These are phyloP conservation scores for Triticum turgidum DNA, from an alignment of 176 grass and related monocot species.

Conservation along the genomic window DNA sequence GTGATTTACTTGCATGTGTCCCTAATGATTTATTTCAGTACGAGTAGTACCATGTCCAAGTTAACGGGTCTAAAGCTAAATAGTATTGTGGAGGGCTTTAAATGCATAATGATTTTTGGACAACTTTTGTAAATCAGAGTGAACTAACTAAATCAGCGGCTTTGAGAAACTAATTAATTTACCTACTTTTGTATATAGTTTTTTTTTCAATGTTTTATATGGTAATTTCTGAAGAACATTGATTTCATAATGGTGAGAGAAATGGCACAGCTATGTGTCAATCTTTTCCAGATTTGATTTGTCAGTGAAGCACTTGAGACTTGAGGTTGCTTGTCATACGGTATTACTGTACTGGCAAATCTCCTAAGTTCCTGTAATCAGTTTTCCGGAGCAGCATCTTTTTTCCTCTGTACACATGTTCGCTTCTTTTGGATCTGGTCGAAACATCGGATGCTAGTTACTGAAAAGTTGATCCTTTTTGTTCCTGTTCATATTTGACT, in stretches of 20 bases:
- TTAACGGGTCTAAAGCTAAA: conserved; percentile 7
- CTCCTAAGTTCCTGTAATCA: not conserved
- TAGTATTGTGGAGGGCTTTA: not conserved
- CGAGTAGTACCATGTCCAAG: not conserved
- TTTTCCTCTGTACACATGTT: not conserved
- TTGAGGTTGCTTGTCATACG: not conserved
- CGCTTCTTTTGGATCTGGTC: not conserved
- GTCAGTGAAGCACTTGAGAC: not conserved
- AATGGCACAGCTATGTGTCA: not conserved
- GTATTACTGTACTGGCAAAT: not conserved
- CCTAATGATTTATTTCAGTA: conserved; percentile 1
- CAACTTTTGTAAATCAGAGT: not conserved
- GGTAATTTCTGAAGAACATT: conserved; percentile 2
- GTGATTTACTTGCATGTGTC: not conserved
- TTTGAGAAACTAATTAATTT: not conserved
- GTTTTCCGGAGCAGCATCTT: not conserved
- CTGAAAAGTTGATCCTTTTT: not conserved
- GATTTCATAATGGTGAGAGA: not conserved
- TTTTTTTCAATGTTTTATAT: not conserved
- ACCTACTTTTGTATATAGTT: not conserved
- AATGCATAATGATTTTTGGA: not conserved
- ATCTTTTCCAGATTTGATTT: not conserved
- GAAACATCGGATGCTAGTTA: not conserved
- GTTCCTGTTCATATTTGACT: not conserved
- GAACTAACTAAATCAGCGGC: not conserved